These are phyloP conservation scores for Blastobotrys capitulatus DNA, from an alignment of 1,139 yeast genomes.

Conservation along the genomic window DNA sequence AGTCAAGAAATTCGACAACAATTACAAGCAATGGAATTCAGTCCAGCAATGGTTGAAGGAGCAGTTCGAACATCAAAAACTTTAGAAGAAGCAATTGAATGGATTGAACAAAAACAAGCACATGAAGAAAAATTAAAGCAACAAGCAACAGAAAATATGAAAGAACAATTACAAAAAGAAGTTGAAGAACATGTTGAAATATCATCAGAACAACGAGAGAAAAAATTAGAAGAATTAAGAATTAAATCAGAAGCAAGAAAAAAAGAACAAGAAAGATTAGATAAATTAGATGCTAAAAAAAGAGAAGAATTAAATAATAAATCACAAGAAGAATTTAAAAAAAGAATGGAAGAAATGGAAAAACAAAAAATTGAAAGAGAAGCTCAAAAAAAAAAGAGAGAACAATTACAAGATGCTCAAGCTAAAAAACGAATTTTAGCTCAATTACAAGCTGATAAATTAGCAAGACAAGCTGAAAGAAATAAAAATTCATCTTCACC, in stretches of 20 bases:
- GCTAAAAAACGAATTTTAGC: conserved; percentile 34
- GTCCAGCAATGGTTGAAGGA: conserved; percentile 30
- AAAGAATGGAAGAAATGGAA: conserved; percentile 31
- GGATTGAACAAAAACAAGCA: conserved; percentile 32
- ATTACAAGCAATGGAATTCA: conserved; percentile 34
- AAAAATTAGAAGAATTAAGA: conserved; percentile 29
- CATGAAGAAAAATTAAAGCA: conserved; percentile 10
- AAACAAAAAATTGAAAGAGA: conserved; percentile 31
- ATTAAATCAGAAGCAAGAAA: conserved; percentile 28
- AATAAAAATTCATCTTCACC: conserved; percentile 9
- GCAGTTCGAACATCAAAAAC: conserved; percentile 29
- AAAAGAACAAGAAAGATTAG: conserved; percentile 30
- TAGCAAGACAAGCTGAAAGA: conserved; percentile 28
- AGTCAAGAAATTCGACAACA: not conserved
- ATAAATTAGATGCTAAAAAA: conserved; percentile 26
- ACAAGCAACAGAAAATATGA: conserved; percentile 6
- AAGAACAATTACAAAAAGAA: not conserved
- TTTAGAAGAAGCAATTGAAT: conserved; percentile 31
- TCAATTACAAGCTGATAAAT: conserved; percentile 35
- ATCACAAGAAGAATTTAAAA: conserved; percentile 29
- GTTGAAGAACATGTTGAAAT: conserved; percentile 14
- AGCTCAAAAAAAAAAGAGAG: conserved; percentile 31
- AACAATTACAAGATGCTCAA: conserved; percentile 31
- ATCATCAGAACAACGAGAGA: conserved; percentile 30
- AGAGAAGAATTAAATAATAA: conserved; percentile 33